phyloP scores from a whole-genome alignment of 345 rosid species.

The Acer negundo region DNA sequence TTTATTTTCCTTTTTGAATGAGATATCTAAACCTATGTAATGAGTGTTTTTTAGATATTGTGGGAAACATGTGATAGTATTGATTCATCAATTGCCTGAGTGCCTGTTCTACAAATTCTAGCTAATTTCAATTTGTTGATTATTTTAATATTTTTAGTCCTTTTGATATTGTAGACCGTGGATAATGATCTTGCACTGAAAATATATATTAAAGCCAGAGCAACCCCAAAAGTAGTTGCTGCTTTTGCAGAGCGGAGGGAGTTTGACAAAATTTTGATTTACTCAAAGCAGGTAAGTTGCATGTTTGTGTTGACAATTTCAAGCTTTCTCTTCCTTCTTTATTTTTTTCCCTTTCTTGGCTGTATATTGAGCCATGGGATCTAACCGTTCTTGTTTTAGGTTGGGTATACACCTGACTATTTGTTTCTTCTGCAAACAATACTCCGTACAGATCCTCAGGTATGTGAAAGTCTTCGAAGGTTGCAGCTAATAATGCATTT shows the following conservation, averaged over 20 bases:
- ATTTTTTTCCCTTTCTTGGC: conserved; percentile 4
- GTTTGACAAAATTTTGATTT: conserved; percentile 91
- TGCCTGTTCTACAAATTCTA: conserved; percentile 6
- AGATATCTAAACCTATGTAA: background rate
- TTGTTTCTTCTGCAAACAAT: conserved; percentile 98
- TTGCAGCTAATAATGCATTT: conserved; percentile 12
- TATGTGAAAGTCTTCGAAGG: conserved; percentile 30
- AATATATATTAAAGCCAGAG: conserved; percentile 94
- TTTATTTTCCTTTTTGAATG: background rate
- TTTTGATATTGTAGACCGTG: conserved; percentile 69
- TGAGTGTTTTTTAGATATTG: background rate
- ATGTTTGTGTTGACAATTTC: background rate
- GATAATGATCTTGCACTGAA: conserved; percentile 97
- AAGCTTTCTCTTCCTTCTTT: background rate
- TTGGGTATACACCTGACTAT: conserved; percentile 97
- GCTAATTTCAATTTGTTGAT: background rate
- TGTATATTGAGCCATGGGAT: conserved; percentile 12
- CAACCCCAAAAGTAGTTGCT: conserved; percentile 97
- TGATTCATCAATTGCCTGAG: background rate
- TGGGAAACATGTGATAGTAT: background rate
- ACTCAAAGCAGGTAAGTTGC: conserved; percentile 82
- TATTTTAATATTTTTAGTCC: conserved; percentile 14
- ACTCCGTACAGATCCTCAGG: conserved; percentile 98
- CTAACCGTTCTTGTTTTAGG: conserved; percentile 48
- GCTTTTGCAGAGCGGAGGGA: conserved; percentile 99